Evolutionary conservation across 108 stramenopile genomes (phyloP), one percentile per base, ranked within the genome.

Genomic region (Skeletonema costatum): DNA sequence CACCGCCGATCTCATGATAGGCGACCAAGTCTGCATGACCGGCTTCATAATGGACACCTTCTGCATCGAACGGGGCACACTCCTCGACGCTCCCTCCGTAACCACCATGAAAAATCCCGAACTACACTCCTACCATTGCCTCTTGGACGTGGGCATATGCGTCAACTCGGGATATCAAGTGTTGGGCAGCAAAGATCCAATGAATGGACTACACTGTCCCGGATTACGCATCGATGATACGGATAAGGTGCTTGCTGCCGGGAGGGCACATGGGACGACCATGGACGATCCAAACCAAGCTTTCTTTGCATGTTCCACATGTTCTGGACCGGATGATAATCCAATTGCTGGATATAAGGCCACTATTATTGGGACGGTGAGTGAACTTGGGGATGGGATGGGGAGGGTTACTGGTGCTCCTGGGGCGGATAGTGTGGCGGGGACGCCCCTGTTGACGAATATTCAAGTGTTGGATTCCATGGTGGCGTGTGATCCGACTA

Each of bases 31-130:
- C 25, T 85, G 84, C 32, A 73, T 68, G 16, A 74, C 80, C 10
- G 76, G 80, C 25, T 74, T 48, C 79, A 65, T 85, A 16, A 73
- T 85, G 63, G 80, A 85, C 71, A 63, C 56, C 51, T 85, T 71
- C 62, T 85, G 84, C 59, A 77, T 85, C 32, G 50, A 81, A 12
- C 36, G 73, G 0, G 84, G 84, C 7, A 85, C 70, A 3, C 62
- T 85, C 6, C 60, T 85, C n/a, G 83, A 84, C 64, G 50, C 46
- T 14, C 11, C 62, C 4, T 17, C 48, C 32, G 60, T 62, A 17
- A 42, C 30, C 19, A 85, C 76, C 5, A 53, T 77, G 12, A 19
- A 69, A 41, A 44, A 77, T 25, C 84, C 84, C n/a, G 79, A 80
- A 31, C 25, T 50, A 25, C 83, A 84, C 44, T 76, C 80, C 56